A percentile compares a stretch with the other conserved stretches of the same genome.
Conservation (phyloP, 2,329 filamentous ascomycete species). For the Scedosporium aurantiacum region DNA sequence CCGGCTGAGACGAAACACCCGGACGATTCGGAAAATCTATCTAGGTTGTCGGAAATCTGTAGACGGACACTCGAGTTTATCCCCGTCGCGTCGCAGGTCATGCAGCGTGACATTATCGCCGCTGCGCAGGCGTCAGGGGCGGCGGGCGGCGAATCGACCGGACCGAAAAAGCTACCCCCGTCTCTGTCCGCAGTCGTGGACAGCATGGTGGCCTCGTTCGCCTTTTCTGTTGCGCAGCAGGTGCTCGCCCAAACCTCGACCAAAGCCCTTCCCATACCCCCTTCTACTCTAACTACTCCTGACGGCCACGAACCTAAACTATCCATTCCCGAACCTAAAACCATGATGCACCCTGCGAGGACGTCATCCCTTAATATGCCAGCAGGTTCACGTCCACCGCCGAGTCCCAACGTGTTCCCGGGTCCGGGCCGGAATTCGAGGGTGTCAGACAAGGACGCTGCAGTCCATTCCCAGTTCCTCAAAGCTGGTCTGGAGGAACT, state of each 20-base stretch:
- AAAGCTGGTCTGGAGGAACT: constrained; percentile 67
- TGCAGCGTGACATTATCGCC: constrained; percentile 66
- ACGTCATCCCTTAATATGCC: constrained; percentile 48
- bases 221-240: constrained; percentile 65
- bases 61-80: constrained; percentile 76
- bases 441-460: constrained; percentile 27
- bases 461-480: constrained; percentile 34
- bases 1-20: constrained; percentile 32
- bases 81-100: constrained; percentile 63
- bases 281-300: constrained; percentile 36
- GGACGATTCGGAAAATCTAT: constrained; percentile 61
- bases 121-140: constrained; percentile 27
- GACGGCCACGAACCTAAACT: constrained; percentile 48
- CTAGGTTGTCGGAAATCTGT: constrained; percentile 77
- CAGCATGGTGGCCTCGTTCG: constrained; percentile 65
- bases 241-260: constrained; percentile 66
- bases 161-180: constrained; percentile 14
- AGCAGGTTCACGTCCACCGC: constrained; percentile 25
- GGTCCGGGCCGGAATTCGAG: constrained; percentile 27
- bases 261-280: constrained; percentile 54
- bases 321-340: constrained; percentile 56
- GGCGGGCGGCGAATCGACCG: constrained; percentile 21
- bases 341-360: constrained; percentile 57
- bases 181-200: background rate
- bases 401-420: constrained; percentile 44